Percentiles rank a stretch among this genome's conserved stretches.
Conservation (phyloP, 768 basidiomycete genomes). For the Thelephora ganbajun region DNA sequence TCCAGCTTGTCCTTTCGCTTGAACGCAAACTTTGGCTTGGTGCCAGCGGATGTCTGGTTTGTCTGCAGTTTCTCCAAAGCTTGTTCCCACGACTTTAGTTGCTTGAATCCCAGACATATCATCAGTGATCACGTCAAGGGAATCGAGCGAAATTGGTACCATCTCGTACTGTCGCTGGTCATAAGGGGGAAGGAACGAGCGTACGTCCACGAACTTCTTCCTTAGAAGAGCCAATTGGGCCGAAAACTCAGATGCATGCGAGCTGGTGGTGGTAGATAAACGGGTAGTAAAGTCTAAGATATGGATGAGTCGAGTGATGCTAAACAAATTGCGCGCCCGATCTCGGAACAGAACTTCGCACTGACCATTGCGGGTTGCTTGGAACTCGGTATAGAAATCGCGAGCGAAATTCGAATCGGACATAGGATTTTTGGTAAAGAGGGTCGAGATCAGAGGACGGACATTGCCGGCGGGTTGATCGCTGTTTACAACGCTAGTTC, state of each 20-base stretch:
- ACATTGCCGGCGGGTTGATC: background rate
- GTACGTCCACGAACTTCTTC: constrained; percentile 51
- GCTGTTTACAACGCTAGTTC: background rate
- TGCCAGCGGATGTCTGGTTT: constrained; percentile 25
- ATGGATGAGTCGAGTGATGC: constrained; percentile 4
- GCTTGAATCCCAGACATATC: constrained; percentile 24
- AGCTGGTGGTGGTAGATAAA: background rate
- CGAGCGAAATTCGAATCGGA: constrained; percentile 28
- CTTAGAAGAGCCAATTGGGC: constrained; percentile 41
- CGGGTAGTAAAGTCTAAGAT: constrained; percentile 7
- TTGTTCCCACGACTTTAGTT: constrained; percentile 49
- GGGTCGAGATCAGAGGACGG: background rate
- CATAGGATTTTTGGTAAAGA: constrained; percentile 13
- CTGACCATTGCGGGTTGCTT: constrained; percentile 37
- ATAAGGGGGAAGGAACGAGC: constrained; percentile 50
- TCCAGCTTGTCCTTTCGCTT: constrained; percentile 26
- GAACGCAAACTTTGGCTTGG: constrained; percentile 58
- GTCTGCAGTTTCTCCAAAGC: constrained; percentile 36
- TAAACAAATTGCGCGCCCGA: background rate
- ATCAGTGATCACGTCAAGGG: background rate
- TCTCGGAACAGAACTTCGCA: constrained; percentile 10
- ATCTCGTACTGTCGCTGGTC: constrained; percentile 62
- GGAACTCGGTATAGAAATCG: constrained; percentile 36
- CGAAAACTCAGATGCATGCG: constrained; percentile 19
- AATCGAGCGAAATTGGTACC: constrained; percentile 20